Conservation (phyloP, 352 stramenopile species). For the Pythium brachiatum region DNA sequence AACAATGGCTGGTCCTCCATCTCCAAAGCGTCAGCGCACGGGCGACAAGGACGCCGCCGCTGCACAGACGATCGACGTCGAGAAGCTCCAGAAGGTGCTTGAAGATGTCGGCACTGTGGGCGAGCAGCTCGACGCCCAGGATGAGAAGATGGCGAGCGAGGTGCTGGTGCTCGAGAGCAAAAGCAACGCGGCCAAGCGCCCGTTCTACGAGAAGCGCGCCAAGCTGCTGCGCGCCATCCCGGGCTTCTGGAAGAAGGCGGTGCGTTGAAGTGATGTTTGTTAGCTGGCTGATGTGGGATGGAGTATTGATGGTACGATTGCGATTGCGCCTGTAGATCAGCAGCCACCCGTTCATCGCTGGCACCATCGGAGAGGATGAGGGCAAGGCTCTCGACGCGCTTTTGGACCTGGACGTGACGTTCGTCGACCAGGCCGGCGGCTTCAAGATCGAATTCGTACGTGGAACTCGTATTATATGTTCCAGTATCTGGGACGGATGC, state of each 20-base stretch:
- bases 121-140: slow-evolving; percentile 63
- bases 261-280: slow-evolving; percentile 23
- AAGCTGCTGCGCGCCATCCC: slow-evolving; percentile 65
- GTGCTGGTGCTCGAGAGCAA: slow-evolving; percentile 75
- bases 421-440: slow-evolving; percentile 58
- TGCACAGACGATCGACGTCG: slow-evolving; percentile 26
- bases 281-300: background rate
- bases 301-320: background rate
- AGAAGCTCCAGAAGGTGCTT: slow-evolving; percentile 58
- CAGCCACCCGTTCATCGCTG: slow-evolving; percentile 66
- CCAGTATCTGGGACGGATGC: background rate
- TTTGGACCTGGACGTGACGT: slow-evolving; percentile 56
- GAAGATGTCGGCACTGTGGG: slow-evolving; percentile 46
- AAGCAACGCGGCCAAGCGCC: slow-evolving; percentile 68
- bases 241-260: slow-evolving; percentile 74
- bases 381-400: slow-evolving; percentile 51
- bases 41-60: slow-evolving; percentile 37
- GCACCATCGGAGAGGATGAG: slow-evolving; percentile 48
- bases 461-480: background rate
- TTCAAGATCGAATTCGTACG: slow-evolving; percentile 75
- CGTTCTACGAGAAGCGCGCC: slow-evolving; percentile 61
- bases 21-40: slow-evolving; percentile 75
- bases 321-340: slow-evolving; percentile 35
- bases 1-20: slow-evolving; percentile 59
- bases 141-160: slow-evolving; percentile 60